Evolutionary conservation across 495 filamentous ascomycete species (phyloP).

Genomic region (Neurospora tetraspora): DNA sequence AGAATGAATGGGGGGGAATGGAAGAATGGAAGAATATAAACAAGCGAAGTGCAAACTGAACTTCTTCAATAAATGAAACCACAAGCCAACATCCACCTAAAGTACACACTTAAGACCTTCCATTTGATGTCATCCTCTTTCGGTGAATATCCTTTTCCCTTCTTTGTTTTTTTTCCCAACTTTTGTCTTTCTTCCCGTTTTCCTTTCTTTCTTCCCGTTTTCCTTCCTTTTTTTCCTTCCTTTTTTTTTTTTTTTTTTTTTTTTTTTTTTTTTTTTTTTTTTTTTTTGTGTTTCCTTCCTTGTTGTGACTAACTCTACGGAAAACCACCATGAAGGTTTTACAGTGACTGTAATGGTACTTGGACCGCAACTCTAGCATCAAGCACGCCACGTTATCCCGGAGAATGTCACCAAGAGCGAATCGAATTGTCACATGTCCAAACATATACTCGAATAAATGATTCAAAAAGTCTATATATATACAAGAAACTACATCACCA

Average conservation of each 20-base stretch:
- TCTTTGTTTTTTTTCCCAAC: neutral
- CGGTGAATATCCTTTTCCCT: neutral
- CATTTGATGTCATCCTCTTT: neutral
- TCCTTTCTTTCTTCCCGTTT: too few relatives aligned
- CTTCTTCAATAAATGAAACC: neutral
- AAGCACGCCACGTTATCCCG: neutral
- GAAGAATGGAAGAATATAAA: neutral
- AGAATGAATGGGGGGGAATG: neutral
- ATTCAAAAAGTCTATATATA: neutral
- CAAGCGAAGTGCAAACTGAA: neutral
- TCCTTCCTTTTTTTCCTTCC: too few relatives aligned
- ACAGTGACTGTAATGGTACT: neutral
- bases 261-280: neutral
- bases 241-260: neutral
- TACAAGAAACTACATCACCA: neutral
- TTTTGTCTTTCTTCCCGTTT: too few relatives aligned
- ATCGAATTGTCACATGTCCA: neutral
- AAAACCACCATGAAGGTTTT: neutral
- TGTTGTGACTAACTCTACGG: neutral
- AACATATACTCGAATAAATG: neutral
- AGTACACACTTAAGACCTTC: neutral
- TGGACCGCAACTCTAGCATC: neutral
- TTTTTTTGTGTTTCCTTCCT: too few relatives aligned
- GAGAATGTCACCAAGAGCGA: neutral
- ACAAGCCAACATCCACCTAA: neutral